These are phyloP conservation scores for Cryptomeria japonica DNA, from an alignment of 75 land plant species.

Conservation along the genomic window DNA sequence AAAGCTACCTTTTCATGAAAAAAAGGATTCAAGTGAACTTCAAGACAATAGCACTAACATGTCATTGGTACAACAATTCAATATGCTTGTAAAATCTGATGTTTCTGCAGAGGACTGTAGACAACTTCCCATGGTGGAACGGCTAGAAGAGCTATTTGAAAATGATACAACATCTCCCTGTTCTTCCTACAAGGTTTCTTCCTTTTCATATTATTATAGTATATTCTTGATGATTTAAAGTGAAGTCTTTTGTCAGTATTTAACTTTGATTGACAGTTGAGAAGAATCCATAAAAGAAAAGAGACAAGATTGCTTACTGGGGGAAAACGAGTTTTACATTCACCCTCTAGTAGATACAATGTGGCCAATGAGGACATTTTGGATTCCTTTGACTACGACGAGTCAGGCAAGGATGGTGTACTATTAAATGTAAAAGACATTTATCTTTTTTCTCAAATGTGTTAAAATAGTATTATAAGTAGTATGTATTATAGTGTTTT, in stretches of 20 bases:
- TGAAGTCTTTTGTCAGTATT: not conserved
- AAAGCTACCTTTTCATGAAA: not conserved
- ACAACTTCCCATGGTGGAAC: slow-evolving; percentile 5
- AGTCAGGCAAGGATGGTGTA: slow-evolving; percentile 3
- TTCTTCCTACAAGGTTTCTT: not conserved
- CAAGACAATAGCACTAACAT: not conserved
- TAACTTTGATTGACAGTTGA: slow-evolving; percentile 3
- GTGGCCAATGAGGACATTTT: slow-evolving; percentile 4
- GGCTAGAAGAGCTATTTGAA: slow-evolving; percentile 1
- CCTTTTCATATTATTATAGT: not conserved
- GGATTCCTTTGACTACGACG: not conserved
- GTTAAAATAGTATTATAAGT: not conserved
- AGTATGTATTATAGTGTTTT: not conserved
- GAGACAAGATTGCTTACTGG: not conserved
- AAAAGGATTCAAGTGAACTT: not conserved
- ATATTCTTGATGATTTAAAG: not conserved
- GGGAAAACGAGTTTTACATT: not conserved
- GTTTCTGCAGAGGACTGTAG: not conserved
- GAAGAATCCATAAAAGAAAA: not conserved
- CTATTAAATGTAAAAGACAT: not conserved
- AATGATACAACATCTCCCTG: not conserved
- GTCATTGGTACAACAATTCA: not conserved
- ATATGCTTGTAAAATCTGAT: not conserved
- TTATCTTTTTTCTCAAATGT: not conserved
- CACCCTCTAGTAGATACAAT: not conserved